phyloP scores from a whole-genome alignment of 108 stramenopile genomes.

The Fistulifera pelliculosa region DNA sequence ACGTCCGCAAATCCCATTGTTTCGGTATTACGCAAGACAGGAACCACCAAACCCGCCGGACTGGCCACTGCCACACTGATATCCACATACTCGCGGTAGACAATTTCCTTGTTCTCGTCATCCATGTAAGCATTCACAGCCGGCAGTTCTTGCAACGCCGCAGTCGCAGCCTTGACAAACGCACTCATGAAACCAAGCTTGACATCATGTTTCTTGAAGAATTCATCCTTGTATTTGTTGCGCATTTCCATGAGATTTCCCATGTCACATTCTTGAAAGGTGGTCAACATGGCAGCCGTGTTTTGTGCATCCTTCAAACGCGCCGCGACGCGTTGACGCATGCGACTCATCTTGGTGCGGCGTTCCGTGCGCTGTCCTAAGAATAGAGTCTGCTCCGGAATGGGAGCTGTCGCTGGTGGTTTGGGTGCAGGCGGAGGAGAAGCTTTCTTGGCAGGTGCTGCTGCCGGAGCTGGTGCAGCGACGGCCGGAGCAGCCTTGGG shows the following conservation, averaged over 20 bases:
- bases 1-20: constrained; percentile 96
- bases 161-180: constrained; percentile 95
- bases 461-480: constrained; percentile 26
- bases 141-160: constrained; percentile 91
- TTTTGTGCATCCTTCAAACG: constrained; percentile 98
- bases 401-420: constrained; percentile 28
- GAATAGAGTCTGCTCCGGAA: constrained; percentile 34
- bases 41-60: constrained; percentile 96
- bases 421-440: constrained; percentile 18
- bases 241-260: constrained; percentile 94
- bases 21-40: constrained; percentile 96
- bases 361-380: constrained; percentile 83
- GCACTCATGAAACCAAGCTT: constrained; percentile 98
- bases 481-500: constrained; percentile 20
- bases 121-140: constrained; percentile 99
- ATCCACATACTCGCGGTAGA: constrained; percentile 97
- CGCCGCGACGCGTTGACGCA: constrained; percentile 95
- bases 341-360: constrained; percentile 98
- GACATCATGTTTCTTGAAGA: constrained; percentile 93
- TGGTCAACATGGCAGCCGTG: constrained; percentile 98
- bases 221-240: constrained; percentile 91
- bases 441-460: constrained; percentile 25
- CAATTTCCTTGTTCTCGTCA: constrained; percentile 94
- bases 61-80: constrained; percentile 96
- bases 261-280: constrained; percentile 99